Conservation (phyloP, 164 flowering plant genomes). For the Magnolia changhungtana region DNA sequence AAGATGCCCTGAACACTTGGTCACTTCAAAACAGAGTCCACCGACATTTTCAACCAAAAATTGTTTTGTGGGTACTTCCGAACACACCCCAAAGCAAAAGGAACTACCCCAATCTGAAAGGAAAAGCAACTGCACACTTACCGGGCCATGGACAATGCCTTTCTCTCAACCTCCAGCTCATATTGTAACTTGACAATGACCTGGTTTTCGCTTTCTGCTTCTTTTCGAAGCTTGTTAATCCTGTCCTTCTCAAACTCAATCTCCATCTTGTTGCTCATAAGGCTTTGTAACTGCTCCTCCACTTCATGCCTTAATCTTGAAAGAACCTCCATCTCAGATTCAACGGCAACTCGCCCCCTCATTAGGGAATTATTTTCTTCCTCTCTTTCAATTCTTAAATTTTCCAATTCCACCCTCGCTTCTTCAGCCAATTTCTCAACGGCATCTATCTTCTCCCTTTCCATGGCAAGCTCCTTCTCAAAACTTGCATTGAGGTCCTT, state of each 20-base stretch:
- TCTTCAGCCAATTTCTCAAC: constrained; percentile 89
- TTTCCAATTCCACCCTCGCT: constrained; percentile 68
- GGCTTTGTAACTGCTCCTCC: constrained; percentile 75
- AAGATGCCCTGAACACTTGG: not conserved
- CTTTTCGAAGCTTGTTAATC: constrained; percentile 56
- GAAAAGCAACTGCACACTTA: constrained; percentile 22
- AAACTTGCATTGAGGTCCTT: constrained; percentile 72
- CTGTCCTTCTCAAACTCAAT: constrained; percentile 79
- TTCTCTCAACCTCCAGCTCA: constrained; percentile 93
- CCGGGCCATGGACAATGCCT: constrained; percentile 97
- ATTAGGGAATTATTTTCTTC: constrained; percentile 49
- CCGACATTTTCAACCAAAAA: not conserved
- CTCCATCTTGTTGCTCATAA: constrained; percentile 70
- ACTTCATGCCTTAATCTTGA: constrained; percentile 68
- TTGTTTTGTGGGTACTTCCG: not conserved
- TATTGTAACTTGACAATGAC: constrained; percentile 67
- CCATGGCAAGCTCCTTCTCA: constrained; percentile 69
- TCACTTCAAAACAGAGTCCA: not conserved
- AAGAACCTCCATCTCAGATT: constrained; percentile 85
- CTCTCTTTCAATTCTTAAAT: constrained; percentile 62
- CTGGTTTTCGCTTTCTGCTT: constrained; percentile 75
- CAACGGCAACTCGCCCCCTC: constrained; percentile 70
- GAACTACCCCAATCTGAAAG: not conserved
- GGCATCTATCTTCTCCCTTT: constrained; percentile 69
- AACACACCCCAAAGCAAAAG: not conserved